phyloP scores from a whole-genome alignment of 805 yeast genomes.

The Ogataea trehaloabstinens region DNA sequence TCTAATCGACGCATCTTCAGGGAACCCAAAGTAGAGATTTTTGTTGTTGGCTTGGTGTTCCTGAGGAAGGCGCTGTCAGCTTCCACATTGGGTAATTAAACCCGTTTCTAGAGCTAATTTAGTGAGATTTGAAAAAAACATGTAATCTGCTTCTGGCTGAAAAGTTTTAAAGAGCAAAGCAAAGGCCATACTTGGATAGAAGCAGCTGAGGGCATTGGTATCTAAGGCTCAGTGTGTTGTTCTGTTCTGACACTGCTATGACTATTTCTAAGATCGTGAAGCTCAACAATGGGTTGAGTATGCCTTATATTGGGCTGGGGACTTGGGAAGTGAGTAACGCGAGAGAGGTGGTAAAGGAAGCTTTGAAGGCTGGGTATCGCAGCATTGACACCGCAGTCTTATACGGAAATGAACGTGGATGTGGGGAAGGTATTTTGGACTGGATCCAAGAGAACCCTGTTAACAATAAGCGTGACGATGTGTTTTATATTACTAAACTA shows the following conservation, averaged over 20 bases:
- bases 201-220: too few relatives aligned
- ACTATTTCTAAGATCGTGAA: slow-evolving; percentile 28
- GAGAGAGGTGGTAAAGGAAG: slow-evolving; percentile 39
- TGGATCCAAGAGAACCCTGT: slow-evolving; percentile 39
- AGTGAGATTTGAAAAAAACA: too few relatives aligned
- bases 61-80: too few relatives aligned
- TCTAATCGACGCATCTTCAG: slow-evolving; percentile 55
- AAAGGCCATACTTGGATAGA: too few relatives aligned
- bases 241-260: too few relatives aligned
- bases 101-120: slow-evolving; percentile 1
- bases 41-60: too few relatives aligned
- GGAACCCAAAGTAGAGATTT: slow-evolving; percentile 44
- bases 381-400: slow-evolving; percentile 48
- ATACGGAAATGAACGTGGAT: slow-evolving; percentile 48
- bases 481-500: slow-evolving; percentile 67
- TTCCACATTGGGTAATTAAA: not conserved
- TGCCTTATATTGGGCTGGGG: slow-evolving; percentile 52
- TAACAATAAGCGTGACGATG: slow-evolving; percentile 45
- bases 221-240: not conserved
- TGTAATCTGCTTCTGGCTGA: too few relatives aligned
- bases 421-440: slow-evolving; percentile 44
- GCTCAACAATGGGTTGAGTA: slow-evolving; percentile 52
- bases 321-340: slow-evolving; percentile 44
- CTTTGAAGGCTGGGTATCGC: slow-evolving; percentile 43
- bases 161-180: too few relatives aligned